A percentile compares a stretch with the other conserved stretches of the same genome.
Evolutionary conservation across 495 filamentous ascomycete species (phyloP).

Genomic region (Margaritispora aquatica): DNA sequence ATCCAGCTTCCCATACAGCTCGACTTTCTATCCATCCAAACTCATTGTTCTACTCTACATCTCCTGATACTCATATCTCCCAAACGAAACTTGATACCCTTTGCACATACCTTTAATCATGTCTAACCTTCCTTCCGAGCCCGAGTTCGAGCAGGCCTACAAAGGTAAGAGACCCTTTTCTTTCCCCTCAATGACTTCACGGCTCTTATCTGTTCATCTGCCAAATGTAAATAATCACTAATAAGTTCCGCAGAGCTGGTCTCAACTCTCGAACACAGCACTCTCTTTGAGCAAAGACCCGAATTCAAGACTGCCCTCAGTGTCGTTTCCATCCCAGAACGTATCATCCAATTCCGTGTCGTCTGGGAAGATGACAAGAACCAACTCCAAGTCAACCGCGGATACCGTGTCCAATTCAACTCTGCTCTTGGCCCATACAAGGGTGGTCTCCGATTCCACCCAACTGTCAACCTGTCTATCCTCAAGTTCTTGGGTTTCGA

Average conservation of each 20-base stretch:
- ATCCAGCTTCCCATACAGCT: slow-evolving; percentile 5
- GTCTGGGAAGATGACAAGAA: slow-evolving; percentile 93
- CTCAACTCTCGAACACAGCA: slow-evolving; percentile 87
- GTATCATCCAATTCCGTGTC: slow-evolving; percentile 94
- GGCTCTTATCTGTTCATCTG: not conserved
- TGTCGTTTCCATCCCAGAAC: slow-evolving; percentile 89
- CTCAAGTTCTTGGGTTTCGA: slow-evolving; percentile 99
- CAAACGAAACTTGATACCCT: not conserved
- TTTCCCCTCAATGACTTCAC: not conserved
- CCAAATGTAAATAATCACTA: not conserved
- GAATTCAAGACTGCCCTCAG: slow-evolving; percentile 87
- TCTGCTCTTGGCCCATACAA: slow-evolving; percentile 97
- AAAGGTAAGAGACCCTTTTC: slow-evolving; percentile 60
- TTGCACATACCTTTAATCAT: slow-evolving; percentile 37
- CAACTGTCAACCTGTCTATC: slow-evolving; percentile 92
- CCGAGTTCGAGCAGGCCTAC: slow-evolving; percentile 99
- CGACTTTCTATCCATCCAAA: not conserved
- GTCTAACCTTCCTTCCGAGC: slow-evolving; percentile 82
- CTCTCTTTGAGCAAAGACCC: slow-evolving; percentile 88
- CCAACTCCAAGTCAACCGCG: slow-evolving; percentile 87
- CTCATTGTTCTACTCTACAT: not conserved
- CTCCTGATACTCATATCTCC: not conserved
- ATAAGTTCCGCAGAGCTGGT: slow-evolving; percentile 64
- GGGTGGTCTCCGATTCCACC: slow-evolving; percentile 94
- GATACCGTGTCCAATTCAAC: slow-evolving; percentile 98